Conservation (phyloP, 208 protist genomes). For the Leishmania tarentolae region DNA sequence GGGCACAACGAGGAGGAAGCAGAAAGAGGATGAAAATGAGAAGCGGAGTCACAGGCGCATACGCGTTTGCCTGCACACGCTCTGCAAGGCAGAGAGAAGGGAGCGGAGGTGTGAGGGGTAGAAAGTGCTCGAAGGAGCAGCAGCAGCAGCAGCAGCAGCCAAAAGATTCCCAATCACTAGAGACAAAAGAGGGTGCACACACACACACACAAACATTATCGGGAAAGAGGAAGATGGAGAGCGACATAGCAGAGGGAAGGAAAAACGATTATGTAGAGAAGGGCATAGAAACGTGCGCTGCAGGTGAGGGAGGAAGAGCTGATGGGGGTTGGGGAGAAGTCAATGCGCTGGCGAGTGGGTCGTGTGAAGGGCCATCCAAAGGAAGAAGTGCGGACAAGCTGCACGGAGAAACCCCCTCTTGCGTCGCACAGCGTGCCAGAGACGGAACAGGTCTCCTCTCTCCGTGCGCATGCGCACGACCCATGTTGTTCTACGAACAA, state of each 20-base stretch:
- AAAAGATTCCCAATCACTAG: not conserved
- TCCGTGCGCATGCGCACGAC: not conserved
- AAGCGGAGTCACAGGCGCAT: not conserved
- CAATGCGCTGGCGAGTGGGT: not conserved
- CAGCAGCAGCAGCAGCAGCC: too few species aligned
- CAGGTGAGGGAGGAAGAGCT: not conserved
- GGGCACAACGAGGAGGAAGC: not conserved
- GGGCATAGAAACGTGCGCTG: not conserved
- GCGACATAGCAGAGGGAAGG: slow-evolving; percentile 10
- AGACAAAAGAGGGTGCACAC: not conserved
- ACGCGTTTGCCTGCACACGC: not conserved
- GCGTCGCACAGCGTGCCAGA: not conserved
- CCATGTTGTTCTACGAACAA: not conserved
- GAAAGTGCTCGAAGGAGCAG: not conserved
- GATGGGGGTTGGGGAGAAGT: not conserved
- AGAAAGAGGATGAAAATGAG: not conserved
- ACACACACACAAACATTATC: not conserved
- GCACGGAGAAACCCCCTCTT: not conserved
- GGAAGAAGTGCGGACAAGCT: not conserved
- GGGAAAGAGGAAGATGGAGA: not conserved
- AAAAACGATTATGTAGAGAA: not conserved
- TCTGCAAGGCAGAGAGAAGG: not conserved
- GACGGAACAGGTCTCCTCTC: not conserved
- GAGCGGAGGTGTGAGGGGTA: not conserved
- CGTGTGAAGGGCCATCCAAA: not conserved